Percentiles rank a stretch among this genome's conserved stretches.
Evolutionary conservation across 306 rosid genomes (phyloP).

Genomic region (Cicer chorassanicum): DNA sequence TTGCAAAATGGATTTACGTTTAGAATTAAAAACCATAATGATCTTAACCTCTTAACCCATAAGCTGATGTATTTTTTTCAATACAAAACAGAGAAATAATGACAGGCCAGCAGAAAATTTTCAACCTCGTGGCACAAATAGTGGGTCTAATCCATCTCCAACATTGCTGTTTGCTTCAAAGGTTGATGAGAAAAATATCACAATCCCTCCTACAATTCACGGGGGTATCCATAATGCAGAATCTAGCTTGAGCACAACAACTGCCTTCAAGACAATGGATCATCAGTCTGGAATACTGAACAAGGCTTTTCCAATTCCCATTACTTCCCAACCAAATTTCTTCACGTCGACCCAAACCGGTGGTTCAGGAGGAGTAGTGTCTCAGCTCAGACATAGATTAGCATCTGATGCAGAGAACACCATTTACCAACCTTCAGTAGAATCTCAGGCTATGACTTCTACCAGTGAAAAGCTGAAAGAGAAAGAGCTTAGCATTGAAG

Average conservation of each 20-base stretch:
- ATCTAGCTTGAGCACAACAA: constrained; percentile 62
- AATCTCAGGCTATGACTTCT: constrained; percentile 53
- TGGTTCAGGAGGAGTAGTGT: constrained; percentile 49
- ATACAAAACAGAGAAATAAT: constrained; percentile 65
- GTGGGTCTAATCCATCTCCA: constrained; percentile 67
- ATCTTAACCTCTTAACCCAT: background rate
- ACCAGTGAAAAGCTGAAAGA: constrained; percentile 74
- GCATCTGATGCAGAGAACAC: constrained; percentile 62
- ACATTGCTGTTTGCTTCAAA: constrained; percentile 64
- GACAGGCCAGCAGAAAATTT: constrained; percentile 64
- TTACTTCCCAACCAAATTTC: constrained; percentile 64
- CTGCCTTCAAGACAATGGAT: constrained; percentile 64
- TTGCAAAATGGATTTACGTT: constrained; percentile 32
- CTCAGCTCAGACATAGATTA: constrained; percentile 60
- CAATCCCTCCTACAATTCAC: constrained; percentile 57
- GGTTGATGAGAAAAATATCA: constrained; percentile 62
- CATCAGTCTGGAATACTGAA: constrained; percentile 59
- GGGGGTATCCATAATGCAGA: constrained; percentile 61
- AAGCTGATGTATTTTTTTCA: constrained; percentile 33
- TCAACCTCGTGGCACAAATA: constrained; percentile 56
- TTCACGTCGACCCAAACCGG: constrained; percentile 54
- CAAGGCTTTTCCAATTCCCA: constrained; percentile 59
- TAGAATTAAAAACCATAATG: constrained; percentile 18
- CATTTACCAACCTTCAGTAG: constrained; percentile 53
- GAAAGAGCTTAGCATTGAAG: constrained; percentile 80